Evolutionary conservation across 2,329 filamentous ascomycete genomes (phyloP), one percentile per base, ranked within the genome.

Genomic region (Sclerotinia subarctica): DNA sequence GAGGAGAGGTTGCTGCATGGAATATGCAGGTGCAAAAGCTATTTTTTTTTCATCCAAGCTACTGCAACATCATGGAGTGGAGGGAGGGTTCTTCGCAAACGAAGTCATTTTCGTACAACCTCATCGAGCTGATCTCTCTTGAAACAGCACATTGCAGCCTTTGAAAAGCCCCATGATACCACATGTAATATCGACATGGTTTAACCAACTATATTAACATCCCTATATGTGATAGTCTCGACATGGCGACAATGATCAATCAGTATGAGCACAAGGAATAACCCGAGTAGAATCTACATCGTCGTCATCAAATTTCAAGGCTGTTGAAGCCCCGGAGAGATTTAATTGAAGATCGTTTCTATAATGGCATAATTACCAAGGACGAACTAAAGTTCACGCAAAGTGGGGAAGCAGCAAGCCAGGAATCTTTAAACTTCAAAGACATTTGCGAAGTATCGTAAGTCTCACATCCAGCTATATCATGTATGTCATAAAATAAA

Each of bases 21-120:
- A 60, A 60, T 47, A 32, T 60, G 57, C 57, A 60, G 57, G 57
- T 60, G 57, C 26, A 60, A 35, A 60, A 21, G 58, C 17, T 13
- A 24, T 60, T 60, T 60, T 60, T 46, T 38, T 38, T 38, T 15
- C 17, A 47, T 24, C 7, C 3, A 60, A 35, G 44, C 44, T 60
- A 35, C 44, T 47, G 58, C 26, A 59, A 46, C 24, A 47, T 59
- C 57, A 35, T 42, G 54, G 54, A 57, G 54, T n/a, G n/a, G n/a
- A n/a, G n/a, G n/a, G n/a, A n/a, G n/a, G 29, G 29, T 35, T 6
- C 38, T 42, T 57, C 54, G 35, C 35, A 35, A 35, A 13, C 54
- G 32, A 60, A 35, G 26, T 32, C 19, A 35, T 35, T 49, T 46
- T 46, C n/a, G 58, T 46, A 35, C 26, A 60, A 60, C 58, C 44